Evolutionary conservation across 192 early-diverging fungal species (phyloP).

Genomic region (Dissophora ornata): DNA sequence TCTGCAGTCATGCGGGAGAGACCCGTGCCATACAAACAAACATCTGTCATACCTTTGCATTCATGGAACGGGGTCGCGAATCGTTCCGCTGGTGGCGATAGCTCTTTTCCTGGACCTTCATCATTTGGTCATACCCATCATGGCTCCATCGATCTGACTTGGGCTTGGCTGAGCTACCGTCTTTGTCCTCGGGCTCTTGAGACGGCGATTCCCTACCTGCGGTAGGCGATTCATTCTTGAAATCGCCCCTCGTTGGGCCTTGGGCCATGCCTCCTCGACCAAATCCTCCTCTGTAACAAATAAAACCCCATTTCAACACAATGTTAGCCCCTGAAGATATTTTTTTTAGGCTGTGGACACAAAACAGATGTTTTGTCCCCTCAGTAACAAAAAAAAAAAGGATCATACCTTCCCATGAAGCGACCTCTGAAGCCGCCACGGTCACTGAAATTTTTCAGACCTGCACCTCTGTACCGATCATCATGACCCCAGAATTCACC

Average conservation of each 20-base stretch:
- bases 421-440: constrained; percentile 47
- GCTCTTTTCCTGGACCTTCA: constrained; percentile 58
- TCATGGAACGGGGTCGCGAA: constrained; percentile 45
- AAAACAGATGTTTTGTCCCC: neutral
- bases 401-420: constrained; percentile 48
- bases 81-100: constrained; percentile 39
- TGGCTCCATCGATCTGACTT: constrained; percentile 60
- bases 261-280: constrained; percentile 30
- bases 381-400: constrained; percentile 4
- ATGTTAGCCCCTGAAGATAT: constrained; percentile 4
- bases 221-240: constrained; percentile 15
- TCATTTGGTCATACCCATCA: constrained; percentile 62
- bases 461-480: constrained; percentile 65
- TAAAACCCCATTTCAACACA: neutral
- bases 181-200: constrained; percentile 24
- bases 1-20: neutral
- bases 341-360: neutral
- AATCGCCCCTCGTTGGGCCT: constrained; percentile 25
- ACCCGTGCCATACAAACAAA: neutral
- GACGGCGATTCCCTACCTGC: constrained; percentile 9
- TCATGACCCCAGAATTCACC: constrained; percentile 70
- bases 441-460: constrained; percentile 57
- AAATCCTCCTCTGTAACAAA: constrained; percentile 28
- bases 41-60: constrained; percentile 29
- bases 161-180: neutral